A percentile compares a stretch with the other conserved stretches of the same genome.
phyloP scores from a whole-genome alignment of 805 yeast species.

The Candida palmyrensis region DNA sequence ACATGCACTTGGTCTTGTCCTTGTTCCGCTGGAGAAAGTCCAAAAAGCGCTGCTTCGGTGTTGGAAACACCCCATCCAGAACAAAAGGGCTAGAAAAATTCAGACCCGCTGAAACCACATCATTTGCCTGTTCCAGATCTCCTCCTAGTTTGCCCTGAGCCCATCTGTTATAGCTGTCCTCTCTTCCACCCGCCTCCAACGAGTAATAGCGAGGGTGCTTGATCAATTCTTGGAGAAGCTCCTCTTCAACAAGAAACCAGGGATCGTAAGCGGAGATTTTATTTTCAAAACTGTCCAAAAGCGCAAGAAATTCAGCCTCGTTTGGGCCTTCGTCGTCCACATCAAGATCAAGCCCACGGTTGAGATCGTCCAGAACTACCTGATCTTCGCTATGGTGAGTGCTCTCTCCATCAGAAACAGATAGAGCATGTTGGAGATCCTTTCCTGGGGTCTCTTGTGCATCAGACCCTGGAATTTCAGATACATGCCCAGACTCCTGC shows the following conservation, averaged over 20 bases:
- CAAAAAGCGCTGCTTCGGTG: conserved; percentile 16
- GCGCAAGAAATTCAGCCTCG: conserved; percentile 13
- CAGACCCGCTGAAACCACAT: conserved; percentile 2
- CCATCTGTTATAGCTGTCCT: conserved; percentile 24
- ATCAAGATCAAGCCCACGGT: conserved; percentile 12
- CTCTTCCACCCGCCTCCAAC: conserved; percentile 15
- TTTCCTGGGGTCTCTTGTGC: no score
- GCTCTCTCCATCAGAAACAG: no score
- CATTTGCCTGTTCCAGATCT: conserved; percentile 4
- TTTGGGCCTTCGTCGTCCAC: conserved; percentile 9
- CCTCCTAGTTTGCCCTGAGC: conserved; percentile 6
- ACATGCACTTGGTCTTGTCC: conserved; percentile 21
- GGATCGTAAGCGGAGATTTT: conserved; percentile 29
- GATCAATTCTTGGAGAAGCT: conserved; percentile 22
- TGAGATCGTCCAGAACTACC: conserved; percentile 3
- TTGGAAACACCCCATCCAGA: conserved; percentile 12
- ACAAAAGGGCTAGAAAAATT: neutral
- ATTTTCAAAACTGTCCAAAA: conserved; percentile 20
- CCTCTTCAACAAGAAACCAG: conserved; percentile 36
- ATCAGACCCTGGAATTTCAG: no score
- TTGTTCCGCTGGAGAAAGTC: conserved; percentile 25
- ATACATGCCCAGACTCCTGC: conserved; percentile 3
- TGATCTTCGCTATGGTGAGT: neutral
- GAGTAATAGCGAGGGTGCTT: conserved; percentile 24
- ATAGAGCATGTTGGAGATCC: no score